Percentiles rank a stretch among this genome's conserved stretches.
phyloP scores from a whole-genome alignment of 2,329 filamentous ascomycete species.

The Tolypocladium cylindrosporum region DNA sequence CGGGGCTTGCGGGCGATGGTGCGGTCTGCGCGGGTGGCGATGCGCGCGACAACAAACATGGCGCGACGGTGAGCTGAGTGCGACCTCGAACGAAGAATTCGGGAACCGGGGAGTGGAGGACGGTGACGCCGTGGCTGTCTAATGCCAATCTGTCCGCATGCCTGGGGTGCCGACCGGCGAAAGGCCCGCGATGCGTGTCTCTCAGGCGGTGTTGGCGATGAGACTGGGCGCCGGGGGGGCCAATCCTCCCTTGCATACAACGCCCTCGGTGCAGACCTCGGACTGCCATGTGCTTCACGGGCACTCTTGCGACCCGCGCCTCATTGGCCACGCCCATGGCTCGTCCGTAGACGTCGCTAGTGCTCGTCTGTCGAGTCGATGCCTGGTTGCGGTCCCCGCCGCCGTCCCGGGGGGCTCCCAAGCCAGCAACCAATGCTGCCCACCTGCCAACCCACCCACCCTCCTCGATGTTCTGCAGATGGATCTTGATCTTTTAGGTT shows the following conservation, averaged over 20 bases:
- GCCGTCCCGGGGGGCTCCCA: slow-evolving; percentile 7
- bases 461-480: slow-evolving; percentile 17
- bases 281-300: slow-evolving; percentile 24
- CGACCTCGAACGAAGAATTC: slow-evolving; percentile 17
- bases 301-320: slow-evolving; percentile 11
- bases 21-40: neutral
- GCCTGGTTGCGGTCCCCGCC: slow-evolving; percentile 6
- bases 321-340: slow-evolving; percentile 16
- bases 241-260: slow-evolving; percentile 24
- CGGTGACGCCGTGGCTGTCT: slow-evolving; percentile 20
- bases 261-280: slow-evolving; percentile 22
- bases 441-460: neutral
- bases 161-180: slow-evolving; percentile 14
- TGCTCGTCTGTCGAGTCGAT: neutral
- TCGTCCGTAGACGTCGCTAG: neutral
- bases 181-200: slow-evolving; percentile 6
- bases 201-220: slow-evolving; percentile 12
- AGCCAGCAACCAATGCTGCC: neutral
- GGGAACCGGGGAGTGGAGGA: slow-evolving; percentile 12
- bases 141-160: slow-evolving; percentile 32
- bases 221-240: slow-evolving; percentile 5
- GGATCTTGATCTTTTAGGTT: slow-evolving; percentile 23
- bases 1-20: neutral
- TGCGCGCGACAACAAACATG: slow-evolving; percentile 2
- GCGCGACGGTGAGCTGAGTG: slow-evolving; percentile 6